Evolutionary conservation across 2,329 filamentous ascomycete species (phyloP).

Genomic region (Epichloe brachyelytri): DNA sequence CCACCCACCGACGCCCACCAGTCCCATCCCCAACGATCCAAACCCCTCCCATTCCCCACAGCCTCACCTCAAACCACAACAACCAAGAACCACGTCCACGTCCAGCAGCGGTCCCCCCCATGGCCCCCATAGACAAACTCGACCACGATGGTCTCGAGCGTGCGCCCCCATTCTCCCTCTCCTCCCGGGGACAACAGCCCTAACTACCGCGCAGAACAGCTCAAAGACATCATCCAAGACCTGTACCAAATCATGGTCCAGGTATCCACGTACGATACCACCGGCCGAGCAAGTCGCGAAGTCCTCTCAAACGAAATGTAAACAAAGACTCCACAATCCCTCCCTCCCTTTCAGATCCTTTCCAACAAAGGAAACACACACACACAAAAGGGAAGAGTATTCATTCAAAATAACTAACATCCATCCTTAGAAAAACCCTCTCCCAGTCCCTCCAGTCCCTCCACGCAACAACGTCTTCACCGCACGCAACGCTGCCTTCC

Average conservation of each 20-base stretch:
- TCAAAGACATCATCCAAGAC: slow-evolving; percentile 50
- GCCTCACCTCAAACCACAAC: neutral
- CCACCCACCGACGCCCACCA: too few relatives aligned
- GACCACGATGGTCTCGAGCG: slow-evolving; percentile 28
- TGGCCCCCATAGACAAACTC: slow-evolving; percentile 27
- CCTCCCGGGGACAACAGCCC: neutral
- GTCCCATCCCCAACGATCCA: too few relatives aligned
- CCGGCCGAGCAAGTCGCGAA: slow-evolving; percentile 37
- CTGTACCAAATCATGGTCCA: slow-evolving; percentile 53
- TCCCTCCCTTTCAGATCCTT: neutral
- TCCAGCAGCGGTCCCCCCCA: neutral
- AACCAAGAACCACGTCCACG: neutral
- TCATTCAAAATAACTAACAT: neutral
- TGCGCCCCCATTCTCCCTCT: slow-evolving; percentile 9
- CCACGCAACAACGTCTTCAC: slow-evolving; percentile 27
- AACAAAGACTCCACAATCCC: slow-evolving; percentile 7
- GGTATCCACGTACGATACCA: slow-evolving; percentile 45
- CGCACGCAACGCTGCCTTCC: slow-evolving; percentile 28
- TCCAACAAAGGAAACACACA: neutral
- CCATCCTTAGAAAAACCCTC: slow-evolving; percentile 24
- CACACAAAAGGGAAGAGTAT: neutral
- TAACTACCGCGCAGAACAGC: slow-evolving; percentile 29
- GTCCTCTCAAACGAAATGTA: slow-evolving; percentile 43
- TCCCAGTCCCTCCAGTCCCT: slow-evolving; percentile 25
- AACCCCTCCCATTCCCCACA: too few relatives aligned